Evolutionary conservation across 441 rosid genomes (phyloP), one percentile per base, ranked within the genome.

Genomic region (Syzygium syzygioides): DNA sequence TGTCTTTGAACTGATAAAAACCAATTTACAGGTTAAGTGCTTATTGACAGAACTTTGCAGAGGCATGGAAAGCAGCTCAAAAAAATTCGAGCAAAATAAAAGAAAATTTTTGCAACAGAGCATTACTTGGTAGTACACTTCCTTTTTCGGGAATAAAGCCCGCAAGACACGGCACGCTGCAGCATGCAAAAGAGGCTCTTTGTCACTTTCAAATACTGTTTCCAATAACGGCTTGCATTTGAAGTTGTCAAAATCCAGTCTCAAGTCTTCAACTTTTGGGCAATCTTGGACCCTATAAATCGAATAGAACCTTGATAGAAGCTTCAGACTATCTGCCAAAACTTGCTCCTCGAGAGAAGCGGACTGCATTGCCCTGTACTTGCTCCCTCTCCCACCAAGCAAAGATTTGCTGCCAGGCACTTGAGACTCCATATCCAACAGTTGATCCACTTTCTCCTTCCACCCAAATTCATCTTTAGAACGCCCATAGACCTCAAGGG

Each of bases 381-480:
- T 97, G 91, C 95, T 97, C 90, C 94, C 94, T 91, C 98, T 92
- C 87, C 96, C 98, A 55, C 94, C 91, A 91, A 92, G 92, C 91
- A 93, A 91, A 60, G 98, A 94, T 92, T 94, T 95, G 91, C 95
- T 94, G 89, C 99, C 99, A 89, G 97, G 99, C 89, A 95, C 95
- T 93, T 95, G 99, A 92, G 98, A 97, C 94, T 98, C 99, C 98
- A 98, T 95, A 89, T 98, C 99, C 92, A 98, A 90, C 83, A 97
- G 95, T 87, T 94, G 96, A 92, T 98, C 99, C 96, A 98, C 96
- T 91, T 98, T 98, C 92, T 98, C 99, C 92, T 98, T 98, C 99
- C 99, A 98, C 83, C 99, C 99, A 94, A 98, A 98, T 94, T 98
- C 99, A 94, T 98, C 99, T 94, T 98, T 98, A 91, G 98, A 97